These are phyloP conservation scores for Geranomyces variabilis DNA, from an alignment of 192 early-diverging fungal genomes.

Conservation along the genomic window DNA sequence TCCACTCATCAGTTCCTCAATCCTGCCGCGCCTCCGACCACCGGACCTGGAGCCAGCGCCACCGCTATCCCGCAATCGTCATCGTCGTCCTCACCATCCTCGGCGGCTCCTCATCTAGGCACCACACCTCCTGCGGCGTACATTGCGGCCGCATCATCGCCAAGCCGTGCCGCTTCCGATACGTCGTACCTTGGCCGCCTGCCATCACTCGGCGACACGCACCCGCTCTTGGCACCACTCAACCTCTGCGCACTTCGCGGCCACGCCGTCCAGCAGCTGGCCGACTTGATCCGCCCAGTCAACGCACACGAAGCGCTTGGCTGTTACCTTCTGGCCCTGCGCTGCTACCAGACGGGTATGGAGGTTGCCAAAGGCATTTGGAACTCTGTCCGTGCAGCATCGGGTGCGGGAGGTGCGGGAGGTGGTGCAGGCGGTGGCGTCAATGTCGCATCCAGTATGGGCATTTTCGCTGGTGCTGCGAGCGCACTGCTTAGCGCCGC, in stretches of 20 bases:
- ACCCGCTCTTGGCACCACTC: slow-evolving; percentile 38
- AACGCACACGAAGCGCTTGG: slow-evolving; percentile 35
- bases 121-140: slow-evolving; percentile 22
- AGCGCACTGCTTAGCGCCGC: too few species aligned
- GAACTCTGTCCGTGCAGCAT: slow-evolving; percentile 9
- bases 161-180: not conserved
- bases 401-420: too few species aligned
- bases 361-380: slow-evolving; percentile 49
- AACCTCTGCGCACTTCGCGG: slow-evolving; percentile 47
- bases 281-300: slow-evolving; percentile 26
- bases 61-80: not conserved
- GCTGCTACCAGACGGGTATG: slow-evolving; percentile 51
- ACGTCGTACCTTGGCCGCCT: not conserved
- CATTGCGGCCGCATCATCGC: slow-evolving; percentile 15
- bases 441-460: slow-evolving; percentile 7
- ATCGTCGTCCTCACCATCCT: not conserved
- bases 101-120: not conserved
- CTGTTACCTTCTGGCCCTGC: slow-evolving; percentile 44
- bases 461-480: too few species aligned
- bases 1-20: slow-evolving; percentile 45
- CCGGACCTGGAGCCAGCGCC: not conserved
- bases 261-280: slow-evolving; percentile 48
- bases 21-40: slow-evolving; percentile 11
- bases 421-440: not conserved
- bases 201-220: not conserved